Evolutionary conservation across 306 rosid genomes (phyloP).

Genomic region (Acacia acuminata): DNA sequence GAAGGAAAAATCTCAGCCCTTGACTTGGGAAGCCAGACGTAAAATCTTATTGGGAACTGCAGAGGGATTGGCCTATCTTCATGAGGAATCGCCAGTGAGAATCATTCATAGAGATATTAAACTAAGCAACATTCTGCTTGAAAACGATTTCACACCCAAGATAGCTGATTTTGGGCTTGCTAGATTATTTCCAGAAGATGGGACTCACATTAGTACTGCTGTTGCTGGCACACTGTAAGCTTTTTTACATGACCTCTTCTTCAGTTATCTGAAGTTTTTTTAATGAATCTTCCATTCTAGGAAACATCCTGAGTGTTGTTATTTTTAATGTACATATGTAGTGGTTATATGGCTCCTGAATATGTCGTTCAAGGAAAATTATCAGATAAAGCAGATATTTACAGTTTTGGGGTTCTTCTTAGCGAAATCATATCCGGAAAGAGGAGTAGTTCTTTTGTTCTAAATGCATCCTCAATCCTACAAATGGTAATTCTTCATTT

Average conservation of each 20-base stretch:
- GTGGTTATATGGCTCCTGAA: constrained; percentile 91
- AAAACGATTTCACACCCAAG: constrained; percentile 55
- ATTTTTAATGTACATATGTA: neutral
- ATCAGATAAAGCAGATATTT: constrained; percentile 75
- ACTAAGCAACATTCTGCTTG: constrained; percentile 61
- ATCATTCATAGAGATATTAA: constrained; percentile 76
- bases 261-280: neutral
- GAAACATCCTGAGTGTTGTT: neutral
- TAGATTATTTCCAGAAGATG: constrained; percentile 53
- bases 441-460: constrained; percentile 40
- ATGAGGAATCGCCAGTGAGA: constrained; percentile 58
- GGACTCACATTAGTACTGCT: constrained; percentile 42
- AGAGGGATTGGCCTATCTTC: constrained; percentile 71
- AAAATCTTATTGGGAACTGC: constrained; percentile 49
- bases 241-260: neutral
- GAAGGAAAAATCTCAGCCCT: constrained; percentile 29
- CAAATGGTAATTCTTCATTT: constrained; percentile 37
- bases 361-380: constrained; percentile 63
- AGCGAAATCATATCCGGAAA: constrained; percentile 65
- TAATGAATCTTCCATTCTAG: neutral
- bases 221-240: constrained; percentile 47
- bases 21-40: constrained; percentile 34
- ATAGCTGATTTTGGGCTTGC: constrained; percentile 84
- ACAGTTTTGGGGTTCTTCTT: constrained; percentile 69
- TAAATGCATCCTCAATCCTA: constrained; percentile 38